Conservation (phyloP, 202 grass and related monocot species). For the Zoysia matrella region DNA sequence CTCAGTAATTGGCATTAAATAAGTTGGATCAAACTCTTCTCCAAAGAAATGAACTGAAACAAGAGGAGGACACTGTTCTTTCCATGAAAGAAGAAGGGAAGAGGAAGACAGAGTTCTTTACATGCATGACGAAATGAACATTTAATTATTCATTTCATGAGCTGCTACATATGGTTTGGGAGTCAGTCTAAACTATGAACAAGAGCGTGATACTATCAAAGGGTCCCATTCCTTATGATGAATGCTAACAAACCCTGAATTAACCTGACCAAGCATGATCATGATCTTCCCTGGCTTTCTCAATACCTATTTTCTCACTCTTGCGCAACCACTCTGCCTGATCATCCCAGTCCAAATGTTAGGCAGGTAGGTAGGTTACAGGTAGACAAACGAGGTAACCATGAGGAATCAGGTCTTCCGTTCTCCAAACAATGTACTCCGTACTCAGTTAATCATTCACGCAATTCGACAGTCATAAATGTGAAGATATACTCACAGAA, state of each 20-base stretch:
- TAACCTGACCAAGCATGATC: no score
- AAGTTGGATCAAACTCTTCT: not conserved
- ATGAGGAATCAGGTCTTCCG: not conserved
- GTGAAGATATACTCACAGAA: not conserved
- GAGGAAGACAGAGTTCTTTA: not conserved
- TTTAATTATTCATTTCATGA: slow-evolving; percentile 2
- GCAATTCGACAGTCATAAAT: not conserved
- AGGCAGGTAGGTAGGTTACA: not conserved
- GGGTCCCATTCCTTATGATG: no score
- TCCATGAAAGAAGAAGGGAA: not conserved
- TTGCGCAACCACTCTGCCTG: no score
- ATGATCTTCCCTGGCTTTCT: no score
- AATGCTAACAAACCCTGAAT: not conserved
- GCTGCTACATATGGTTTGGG: not conserved
- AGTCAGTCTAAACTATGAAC: not conserved
- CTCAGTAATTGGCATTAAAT: slow-evolving; percentile 13
- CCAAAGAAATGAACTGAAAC: not conserved
- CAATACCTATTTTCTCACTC: no score
- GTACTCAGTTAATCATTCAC: not conserved
- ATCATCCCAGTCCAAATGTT: no score
- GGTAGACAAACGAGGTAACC: not conserved
- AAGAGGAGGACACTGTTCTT: not conserved
- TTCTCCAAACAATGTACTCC: not conserved
- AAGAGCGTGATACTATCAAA: not conserved
- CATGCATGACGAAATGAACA: no score